These are phyloP conservation scores for Pseudonitzschia multistriata DNA, from an alignment of 108 stramenopile species.

Conservation along the genomic window DNA sequence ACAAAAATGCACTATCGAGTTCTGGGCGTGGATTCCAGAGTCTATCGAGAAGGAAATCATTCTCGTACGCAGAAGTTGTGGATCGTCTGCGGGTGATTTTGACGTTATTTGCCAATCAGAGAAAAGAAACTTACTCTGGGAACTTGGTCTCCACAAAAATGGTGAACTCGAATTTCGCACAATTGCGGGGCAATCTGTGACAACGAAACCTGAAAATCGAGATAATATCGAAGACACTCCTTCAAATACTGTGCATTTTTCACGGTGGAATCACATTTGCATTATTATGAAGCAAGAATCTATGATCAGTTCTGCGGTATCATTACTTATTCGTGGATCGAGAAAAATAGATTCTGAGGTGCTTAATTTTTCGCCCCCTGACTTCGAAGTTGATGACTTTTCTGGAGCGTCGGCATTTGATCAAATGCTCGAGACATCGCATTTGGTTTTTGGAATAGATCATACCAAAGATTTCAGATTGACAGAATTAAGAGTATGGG, in stretches of 20 bases:
- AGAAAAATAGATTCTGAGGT: slow-evolving; percentile 21
- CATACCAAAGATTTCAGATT: slow-evolving; percentile 63
- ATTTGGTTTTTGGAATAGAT: slow-evolving; percentile 71
- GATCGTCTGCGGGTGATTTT: slow-evolving; percentile 48
- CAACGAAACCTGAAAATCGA: slow-evolving; percentile 18
- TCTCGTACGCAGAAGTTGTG: slow-evolving; percentile 61
- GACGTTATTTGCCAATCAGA: slow-evolving; percentile 60
- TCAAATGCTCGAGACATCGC: slow-evolving; percentile 59
- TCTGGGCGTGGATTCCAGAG: slow-evolving; percentile 79
- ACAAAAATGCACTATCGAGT: slow-evolving; percentile 75
- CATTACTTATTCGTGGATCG: slow-evolving; percentile 42
- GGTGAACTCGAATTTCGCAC: slow-evolving; percentile 77
- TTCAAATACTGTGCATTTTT: slow-evolving; percentile 44
- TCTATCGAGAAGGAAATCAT: slow-evolving; percentile 58
- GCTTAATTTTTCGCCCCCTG: slow-evolving; percentile 45
- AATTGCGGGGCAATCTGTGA: slow-evolving; percentile 34
- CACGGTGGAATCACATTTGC: slow-evolving; percentile 88
- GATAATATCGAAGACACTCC: slow-evolving; percentile 32
- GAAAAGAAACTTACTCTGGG: slow-evolving; percentile 72
- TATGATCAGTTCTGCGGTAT: slow-evolving; percentile 26
- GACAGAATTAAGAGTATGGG: slow-evolving; percentile 86
- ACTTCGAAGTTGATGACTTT: slow-evolving; percentile 44
- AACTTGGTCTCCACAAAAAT: slow-evolving; percentile 61
- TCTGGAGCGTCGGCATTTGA: slow-evolving; percentile 54
- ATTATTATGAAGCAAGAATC: slow-evolving; percentile 42